These are phyloP conservation scores for Cercospora sp. DNA, from an alignment of 2,329 filamentous ascomycete genomes.

Conservation along the genomic window DNA sequence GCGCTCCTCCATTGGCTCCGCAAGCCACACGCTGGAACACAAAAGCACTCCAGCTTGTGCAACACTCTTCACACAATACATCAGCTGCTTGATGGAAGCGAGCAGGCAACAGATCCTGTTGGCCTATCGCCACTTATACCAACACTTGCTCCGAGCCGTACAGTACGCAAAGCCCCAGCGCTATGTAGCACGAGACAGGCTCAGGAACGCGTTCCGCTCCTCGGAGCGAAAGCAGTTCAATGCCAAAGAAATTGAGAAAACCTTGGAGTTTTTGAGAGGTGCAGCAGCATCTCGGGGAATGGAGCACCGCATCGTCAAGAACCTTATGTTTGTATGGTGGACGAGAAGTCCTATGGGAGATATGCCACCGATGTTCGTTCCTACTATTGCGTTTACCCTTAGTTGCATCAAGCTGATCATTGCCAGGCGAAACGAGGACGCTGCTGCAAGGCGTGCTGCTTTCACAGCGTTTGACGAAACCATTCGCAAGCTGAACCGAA, in stretches of 20 bases:
- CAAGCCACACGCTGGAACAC: not conserved
- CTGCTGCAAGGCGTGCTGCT: slow-evolving; percentile 34
- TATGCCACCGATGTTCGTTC: slow-evolving; percentile 1
- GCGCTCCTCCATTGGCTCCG: not conserved
- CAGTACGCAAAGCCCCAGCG: slow-evolving; percentile 70
- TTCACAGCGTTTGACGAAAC: slow-evolving; percentile 68
- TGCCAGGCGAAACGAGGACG: slow-evolving; percentile 12
- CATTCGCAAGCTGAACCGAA: slow-evolving; percentile 71
- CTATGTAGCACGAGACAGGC: slow-evolving; percentile 55
- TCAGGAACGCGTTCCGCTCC: slow-evolving; percentile 60
- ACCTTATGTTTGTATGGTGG: slow-evolving; percentile 50
- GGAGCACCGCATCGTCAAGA: slow-evolving; percentile 72
- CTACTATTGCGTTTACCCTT: not conserved
- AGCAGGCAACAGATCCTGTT: slow-evolving; percentile 23
- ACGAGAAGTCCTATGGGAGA: slow-evolving; percentile 5
- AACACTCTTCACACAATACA: not conserved
- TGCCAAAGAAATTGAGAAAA: slow-evolving; percentile 58
- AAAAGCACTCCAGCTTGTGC: not conserved
- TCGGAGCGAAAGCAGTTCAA: slow-evolving; percentile 52
- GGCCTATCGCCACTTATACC: slow-evolving; percentile 67
- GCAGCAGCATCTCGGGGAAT: slow-evolving; percentile 64
- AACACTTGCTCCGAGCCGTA: slow-evolving; percentile 66
- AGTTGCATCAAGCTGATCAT: not conserved
- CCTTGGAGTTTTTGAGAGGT: slow-evolving; percentile 67
- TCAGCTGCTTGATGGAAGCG: slow-evolving; percentile 16